Evolutionary conservation across 495 filamentous ascomycete genomes (phyloP).

Genomic region (Xylaria venustula): DNA sequence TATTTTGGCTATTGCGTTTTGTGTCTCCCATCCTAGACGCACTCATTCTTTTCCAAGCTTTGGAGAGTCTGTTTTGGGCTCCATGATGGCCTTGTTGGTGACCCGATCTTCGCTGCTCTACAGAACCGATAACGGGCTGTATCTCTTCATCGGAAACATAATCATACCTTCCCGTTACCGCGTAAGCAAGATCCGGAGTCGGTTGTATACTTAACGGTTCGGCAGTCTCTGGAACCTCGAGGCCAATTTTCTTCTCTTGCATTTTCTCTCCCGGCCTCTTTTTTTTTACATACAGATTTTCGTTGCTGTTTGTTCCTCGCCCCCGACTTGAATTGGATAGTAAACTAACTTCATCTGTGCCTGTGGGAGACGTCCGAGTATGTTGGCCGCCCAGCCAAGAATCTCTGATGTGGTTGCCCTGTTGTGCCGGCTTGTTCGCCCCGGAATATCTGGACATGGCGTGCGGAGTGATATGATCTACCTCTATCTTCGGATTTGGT

Average conservation of each 20-base stretch:
- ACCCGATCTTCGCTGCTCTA: conserved; percentile 9
- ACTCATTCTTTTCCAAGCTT: conserved; percentile 25
- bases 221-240: conserved; percentile 27
- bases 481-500: conserved; percentile 9
- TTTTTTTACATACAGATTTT: conserved; percentile 15
- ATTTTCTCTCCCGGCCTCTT: conserved; percentile 4
- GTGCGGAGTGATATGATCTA: conserved; percentile 18
- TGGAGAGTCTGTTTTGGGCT: conserved; percentile 23
- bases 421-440: conserved; percentile 8
- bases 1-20: conserved; percentile 21
- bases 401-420: conserved; percentile 17
- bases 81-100: conserved; percentile 17
- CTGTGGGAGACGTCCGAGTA: conserved; percentile 16
- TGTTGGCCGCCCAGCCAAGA: conserved; percentile 12
- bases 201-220: conserved; percentile 29
- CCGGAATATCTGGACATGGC: conserved; percentile 22
- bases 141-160: conserved; percentile 17
- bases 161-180: conserved; percentile 15
- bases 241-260: conserved; percentile 29
- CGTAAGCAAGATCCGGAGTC: conserved; percentile 33
- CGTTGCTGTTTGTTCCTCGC: conserved; percentile 21
- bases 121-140: conserved; percentile 16
- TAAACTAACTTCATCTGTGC: conserved; percentile 26
- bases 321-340: conserved; percentile 30
- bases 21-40: conserved; percentile 4